Evolutionary conservation across 202 grass and related monocot species (phyloP), one percentile per base, ranked within the genome.

Genomic region (Hordeum pubiflorum): DNA sequence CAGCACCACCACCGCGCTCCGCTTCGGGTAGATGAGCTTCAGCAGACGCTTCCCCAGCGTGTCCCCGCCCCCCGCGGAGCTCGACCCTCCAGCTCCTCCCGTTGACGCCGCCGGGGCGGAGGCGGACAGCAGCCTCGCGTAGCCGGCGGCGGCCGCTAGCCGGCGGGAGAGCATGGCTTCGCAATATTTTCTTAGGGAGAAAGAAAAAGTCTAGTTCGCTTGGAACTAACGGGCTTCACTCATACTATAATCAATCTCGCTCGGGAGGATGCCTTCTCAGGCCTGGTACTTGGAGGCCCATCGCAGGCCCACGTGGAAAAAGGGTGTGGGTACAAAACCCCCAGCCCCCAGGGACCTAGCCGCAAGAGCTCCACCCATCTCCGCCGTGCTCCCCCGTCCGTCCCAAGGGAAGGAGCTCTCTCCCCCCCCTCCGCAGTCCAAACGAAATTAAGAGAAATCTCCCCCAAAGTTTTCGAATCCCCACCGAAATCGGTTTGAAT

Each of bases 11-110:
- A 86, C 84, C 18, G 90, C 86, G 77, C 90, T 88, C 59, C 88
- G 78, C 86, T 92, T 91, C 65, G 83, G 79, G 63, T 91, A 87
- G 43, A 84, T 91, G 31, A 97, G 88, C 68, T 62, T 59, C 22
- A 97, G 86, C 63, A 94, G 82, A 17, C 88, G 77, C 82, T 86
- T 86, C 13, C 83, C 86, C 41, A 97, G 86, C 41, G 86, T 87
- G 67, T 87, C 89, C n/a, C 61, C 83, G 1, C 48, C n/a, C 0
- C 72, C 18, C 0, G 56, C 44, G 8, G 22, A 46, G 4, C 3
- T 70, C 11, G 75, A 58, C 15, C 64, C 82, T 23, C 41, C 75
- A 6, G 40, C 43, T 1, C 22, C 55, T 0, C 38, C 40, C 7
- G 24, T 41, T 38, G 7, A 27, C 24, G 27, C 15, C 58, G 2